Conservation (phyloP, 108 stramenopile species). For the Craspedostauros australis region DNA sequence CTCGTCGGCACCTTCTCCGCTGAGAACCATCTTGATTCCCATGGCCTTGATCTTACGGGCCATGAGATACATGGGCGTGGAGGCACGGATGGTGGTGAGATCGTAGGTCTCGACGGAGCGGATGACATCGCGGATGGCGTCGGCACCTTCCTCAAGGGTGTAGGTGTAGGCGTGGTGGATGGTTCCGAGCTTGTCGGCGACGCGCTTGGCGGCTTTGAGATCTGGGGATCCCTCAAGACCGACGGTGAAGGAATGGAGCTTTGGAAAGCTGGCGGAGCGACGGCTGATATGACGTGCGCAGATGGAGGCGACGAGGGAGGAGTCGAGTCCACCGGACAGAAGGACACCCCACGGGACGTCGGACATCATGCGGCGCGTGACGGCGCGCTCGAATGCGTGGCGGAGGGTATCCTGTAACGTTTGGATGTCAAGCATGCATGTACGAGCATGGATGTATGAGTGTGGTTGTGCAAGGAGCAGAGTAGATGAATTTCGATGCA, state of each 20-base stretch:
- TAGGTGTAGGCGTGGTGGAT: conserved; percentile 96
- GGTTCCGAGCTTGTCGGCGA: conserved; percentile 93
- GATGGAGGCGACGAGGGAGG: conserved; percentile 92
- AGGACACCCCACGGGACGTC: conserved; percentile 99
- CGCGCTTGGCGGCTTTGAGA: conserved; percentile 89
- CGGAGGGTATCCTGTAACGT: conserved; percentile 66
- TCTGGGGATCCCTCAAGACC: conserved; percentile 92
- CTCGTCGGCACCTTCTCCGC: conserved; percentile 98
- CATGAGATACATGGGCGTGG: conserved; percentile 99
- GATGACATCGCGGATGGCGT: conserved; percentile 96
- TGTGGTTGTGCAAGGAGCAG: neutral
- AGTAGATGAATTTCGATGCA: neutral
- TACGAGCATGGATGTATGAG: too few species aligned
- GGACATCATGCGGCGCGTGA: conserved; percentile 95
- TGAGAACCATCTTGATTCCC: conserved; percentile 99
- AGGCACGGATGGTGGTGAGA: conserved; percentile 94
- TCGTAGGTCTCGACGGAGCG: conserved; percentile 95
- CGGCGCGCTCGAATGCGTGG: conserved; percentile 88
- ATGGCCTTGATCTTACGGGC: conserved; percentile 97
- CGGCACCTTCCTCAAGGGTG: conserved; percentile 95
- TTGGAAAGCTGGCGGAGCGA: conserved; percentile 71
- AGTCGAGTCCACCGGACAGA: conserved; percentile 95
- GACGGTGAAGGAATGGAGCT: conserved; percentile 95
- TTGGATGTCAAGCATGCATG: too few species aligned
- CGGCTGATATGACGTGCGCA: conserved; percentile 85